phyloP scores from a whole-genome alignment of 2,329 filamentous ascomycete genomes.

The Cadophora sp. region DNA sequence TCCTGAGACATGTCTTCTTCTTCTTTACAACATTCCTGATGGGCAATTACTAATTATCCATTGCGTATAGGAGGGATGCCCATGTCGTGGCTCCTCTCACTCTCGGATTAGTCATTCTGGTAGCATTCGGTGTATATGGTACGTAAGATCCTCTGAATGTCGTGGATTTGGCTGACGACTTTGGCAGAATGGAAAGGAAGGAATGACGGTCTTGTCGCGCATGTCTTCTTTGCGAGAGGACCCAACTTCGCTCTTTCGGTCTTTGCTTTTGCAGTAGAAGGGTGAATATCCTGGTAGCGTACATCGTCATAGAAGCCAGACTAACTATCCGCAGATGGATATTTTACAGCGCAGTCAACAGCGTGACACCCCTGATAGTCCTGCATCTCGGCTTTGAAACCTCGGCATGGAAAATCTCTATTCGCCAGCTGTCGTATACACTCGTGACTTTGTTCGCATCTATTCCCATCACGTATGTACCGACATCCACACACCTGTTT shows the following conservation, averaged over 20 bases:
- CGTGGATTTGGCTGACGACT: conserved; percentile 25
- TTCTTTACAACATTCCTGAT: not conserved
- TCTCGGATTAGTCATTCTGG: conserved; percentile 41
- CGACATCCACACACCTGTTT: not conserved
- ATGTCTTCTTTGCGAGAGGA: conserved; percentile 60
- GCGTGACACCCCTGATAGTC: conserved; percentile 55
- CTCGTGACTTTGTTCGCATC: conserved; percentile 50
- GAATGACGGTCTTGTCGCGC: conserved; percentile 59
- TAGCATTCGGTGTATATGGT: conserved; percentile 45
- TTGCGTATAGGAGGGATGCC: conserved; percentile 31
- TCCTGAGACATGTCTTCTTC: not conserved
- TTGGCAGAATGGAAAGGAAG: conserved; percentile 60
- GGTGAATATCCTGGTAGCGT: conserved; percentile 35
- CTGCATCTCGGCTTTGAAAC: conserved; percentile 56
- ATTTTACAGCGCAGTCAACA: conserved; percentile 60
- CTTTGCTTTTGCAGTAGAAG: conserved; percentile 63
- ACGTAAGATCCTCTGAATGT: conserved; percentile 38
- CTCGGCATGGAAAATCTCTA: conserved; percentile 54
- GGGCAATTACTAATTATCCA: not conserved
- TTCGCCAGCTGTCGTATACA: conserved; percentile 55
- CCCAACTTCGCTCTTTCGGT: conserved; percentile 61
- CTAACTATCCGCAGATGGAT: conserved; percentile 51
- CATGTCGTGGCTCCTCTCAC: conserved; percentile 44
- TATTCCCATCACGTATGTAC: conserved; percentile 50
- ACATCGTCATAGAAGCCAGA: not conserved